Conservation (phyloP, 2,329 filamentous ascomycete genomes). For the Pestalotiopsis fici region DNA sequence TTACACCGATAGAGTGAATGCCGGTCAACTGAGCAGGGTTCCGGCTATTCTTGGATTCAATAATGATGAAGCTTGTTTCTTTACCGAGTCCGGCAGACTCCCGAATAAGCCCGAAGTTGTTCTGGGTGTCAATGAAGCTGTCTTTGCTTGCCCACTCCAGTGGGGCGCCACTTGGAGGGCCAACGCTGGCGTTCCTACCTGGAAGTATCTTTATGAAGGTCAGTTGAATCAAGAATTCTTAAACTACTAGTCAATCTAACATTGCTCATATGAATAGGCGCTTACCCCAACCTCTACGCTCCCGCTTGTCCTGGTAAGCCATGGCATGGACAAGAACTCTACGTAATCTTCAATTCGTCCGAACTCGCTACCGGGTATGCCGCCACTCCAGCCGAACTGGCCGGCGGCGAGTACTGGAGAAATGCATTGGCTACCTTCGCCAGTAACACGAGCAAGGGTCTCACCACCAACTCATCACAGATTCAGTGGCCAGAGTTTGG, state of each 20-base stretch:
- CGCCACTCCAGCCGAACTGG: neutral
- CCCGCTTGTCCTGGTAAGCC: neutral
- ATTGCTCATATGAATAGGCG: neutral
- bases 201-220: neutral
- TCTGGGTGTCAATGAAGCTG: neutral
- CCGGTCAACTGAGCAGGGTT: neutral
- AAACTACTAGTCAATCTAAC: neutral
- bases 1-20: neutral
- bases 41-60: neutral
- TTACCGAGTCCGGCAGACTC: neutral
- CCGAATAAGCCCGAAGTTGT: neutral
- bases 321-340: neutral
- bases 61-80: neutral
- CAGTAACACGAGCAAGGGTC: neutral
- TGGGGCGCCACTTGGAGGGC: neutral
- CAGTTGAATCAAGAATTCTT: neutral
- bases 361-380: neutral
- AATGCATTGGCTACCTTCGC: neutral
- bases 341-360: neutral
- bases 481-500: neutral
- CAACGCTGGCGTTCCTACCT: neutral
- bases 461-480: neutral
- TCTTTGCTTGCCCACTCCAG: neutral
- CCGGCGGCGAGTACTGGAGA: neutral
- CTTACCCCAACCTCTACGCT: neutral